phyloP scores from a whole-genome alignment of 495 filamentous ascomycete species.

The Friedmanniomyces endolithicus region DNA sequence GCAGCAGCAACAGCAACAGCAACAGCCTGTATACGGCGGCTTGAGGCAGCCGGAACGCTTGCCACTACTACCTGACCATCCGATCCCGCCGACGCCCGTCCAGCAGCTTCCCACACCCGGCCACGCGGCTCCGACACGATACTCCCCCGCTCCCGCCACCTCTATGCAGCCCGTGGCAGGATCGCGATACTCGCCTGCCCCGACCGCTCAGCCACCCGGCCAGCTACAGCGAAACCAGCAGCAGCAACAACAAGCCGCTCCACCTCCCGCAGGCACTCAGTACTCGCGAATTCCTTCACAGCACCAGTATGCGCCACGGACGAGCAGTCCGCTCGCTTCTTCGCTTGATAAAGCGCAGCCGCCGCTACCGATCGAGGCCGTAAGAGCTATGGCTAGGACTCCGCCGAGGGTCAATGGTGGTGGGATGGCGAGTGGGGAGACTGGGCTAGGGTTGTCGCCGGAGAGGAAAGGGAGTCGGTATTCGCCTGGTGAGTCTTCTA shows the following conservation, averaged over 20 bases:
- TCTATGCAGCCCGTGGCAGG: conserved; percentile 13
- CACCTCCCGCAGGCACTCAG: not conserved
- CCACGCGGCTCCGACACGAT: conserved; percentile 14
- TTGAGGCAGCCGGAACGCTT: conserved; percentile 40
- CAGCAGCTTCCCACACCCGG: conserved; percentile 36
- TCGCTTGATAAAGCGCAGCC: conserved; percentile 40
- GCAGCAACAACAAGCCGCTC: not conserved
- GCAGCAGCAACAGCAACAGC: not conserved
- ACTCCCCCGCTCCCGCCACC: conserved; percentile 18
- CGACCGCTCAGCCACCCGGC: conserved; percentile 7
- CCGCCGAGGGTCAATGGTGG: conserved; percentile 4
- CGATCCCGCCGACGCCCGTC: conserved; percentile 27
- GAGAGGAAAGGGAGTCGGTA: conserved; percentile 4
- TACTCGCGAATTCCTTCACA: conserved; percentile 12
- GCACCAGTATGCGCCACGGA: conserved; percentile 67
- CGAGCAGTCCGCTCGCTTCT: conserved; percentile 65
- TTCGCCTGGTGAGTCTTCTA: not conserved
- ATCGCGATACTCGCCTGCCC: conserved; percentile 21
- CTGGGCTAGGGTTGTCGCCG: not conserved
- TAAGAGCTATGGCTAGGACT: not conserved
- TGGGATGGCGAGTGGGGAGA: too few species aligned
- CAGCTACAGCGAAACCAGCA: not conserved
- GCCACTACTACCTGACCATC: conserved; percentile 31
- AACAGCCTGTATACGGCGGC: conserved; percentile 6
- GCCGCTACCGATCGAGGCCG: conserved; percentile 4